A percentile compares a stretch with the other conserved stretches of the same genome.
Conservation (phyloP, 2,329 filamentous ascomycete species). For the Penicillium verrucosum region DNA sequence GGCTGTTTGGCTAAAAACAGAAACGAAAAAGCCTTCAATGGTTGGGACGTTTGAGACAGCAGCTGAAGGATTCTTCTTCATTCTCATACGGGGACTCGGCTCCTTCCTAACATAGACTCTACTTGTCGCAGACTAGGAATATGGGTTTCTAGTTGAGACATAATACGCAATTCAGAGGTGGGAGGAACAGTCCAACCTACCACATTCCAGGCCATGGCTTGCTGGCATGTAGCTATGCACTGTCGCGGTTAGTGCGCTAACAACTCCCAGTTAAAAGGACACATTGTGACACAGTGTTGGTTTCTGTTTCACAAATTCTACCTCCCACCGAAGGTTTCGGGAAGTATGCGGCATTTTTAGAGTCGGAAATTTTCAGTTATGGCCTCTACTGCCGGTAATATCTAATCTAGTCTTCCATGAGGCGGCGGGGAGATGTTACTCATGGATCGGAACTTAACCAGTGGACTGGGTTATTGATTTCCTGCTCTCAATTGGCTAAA, state of each 20-base stretch:
- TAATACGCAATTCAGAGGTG: background rate
- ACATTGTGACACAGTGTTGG: background rate
- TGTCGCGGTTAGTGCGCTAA: slow-evolving; percentile 12
- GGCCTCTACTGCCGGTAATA: background rate
- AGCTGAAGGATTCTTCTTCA: background rate
- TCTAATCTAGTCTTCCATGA: background rate
- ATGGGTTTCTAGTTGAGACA: background rate
- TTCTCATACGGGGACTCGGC: background rate
- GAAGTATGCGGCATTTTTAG: slow-evolving; percentile 1
- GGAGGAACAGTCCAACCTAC: background rate
- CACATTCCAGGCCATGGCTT: slow-evolving; percentile 5
- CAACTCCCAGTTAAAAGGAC: background rate
- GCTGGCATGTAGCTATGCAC: slow-evolving; percentile 14
- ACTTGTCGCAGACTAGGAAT: background rate
- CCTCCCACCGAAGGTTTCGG: slow-evolving; percentile 9
- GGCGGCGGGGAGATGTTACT: background rate
- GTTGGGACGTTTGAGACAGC: background rate
- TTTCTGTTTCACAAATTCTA: slow-evolving; percentile 13
- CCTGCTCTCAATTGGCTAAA: background rate
- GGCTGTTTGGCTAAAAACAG: background rate
- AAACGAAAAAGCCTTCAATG: background rate
- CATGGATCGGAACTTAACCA: background rate
- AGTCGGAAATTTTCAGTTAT: background rate
- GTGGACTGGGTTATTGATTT: background rate
- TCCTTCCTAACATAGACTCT: background rate